Base-by-base conservation (phyloP, 1,284 basidiomycete species). In the Fomitiporia mediterranea region DNA sequence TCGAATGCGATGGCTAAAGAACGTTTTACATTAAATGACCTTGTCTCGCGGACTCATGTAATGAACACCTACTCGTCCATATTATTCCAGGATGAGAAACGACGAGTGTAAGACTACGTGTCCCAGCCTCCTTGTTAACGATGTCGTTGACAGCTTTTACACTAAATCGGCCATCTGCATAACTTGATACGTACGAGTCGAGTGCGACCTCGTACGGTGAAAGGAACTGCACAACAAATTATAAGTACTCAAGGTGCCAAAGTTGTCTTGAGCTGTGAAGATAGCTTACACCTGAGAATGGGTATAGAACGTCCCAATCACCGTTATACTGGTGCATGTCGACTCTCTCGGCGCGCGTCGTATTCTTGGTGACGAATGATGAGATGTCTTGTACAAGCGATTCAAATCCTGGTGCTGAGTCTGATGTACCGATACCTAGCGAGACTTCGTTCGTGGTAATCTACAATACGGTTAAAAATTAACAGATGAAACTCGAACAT, bases 261-360 rank as follows among this genome's bases (percentile, higher is more conserved):
- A 6, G 32, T 6, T 34, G 28, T 32, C 3, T 51, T 8, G 8
- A 46, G 2, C 40, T 27, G 9, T 2, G 32, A 27, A 15, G 42
- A 2, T 25, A 37, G 69, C 82, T 46, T 62, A 89, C 88, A 51
- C 82, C 72, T 3, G 89, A 91, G 68, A 94, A 89, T 1, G 94
- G 92, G 70, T 94, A 96, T 28, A 98, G 68, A 0, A 84, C 75
- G 70, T 94, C 91, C 92, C 92, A 95, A 62, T 93, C 91, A 15
- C 77, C 72, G 59, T 88, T 89, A 66, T 83, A 78, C 47, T 82
- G 79, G 61, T 86, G 73, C 82, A 89, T 84, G 3, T 74, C 67
- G 7, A 83, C 73, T 19, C 61, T 60, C n/a, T 68, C 55, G 15
- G 56, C 58, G 2, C 44, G 60, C 3, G 60, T 35, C 1, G 73